Evolutionary conservation across 2,329 filamentous ascomycete genomes (phyloP).

Genomic region (Fusarium ramigenum): DNA sequence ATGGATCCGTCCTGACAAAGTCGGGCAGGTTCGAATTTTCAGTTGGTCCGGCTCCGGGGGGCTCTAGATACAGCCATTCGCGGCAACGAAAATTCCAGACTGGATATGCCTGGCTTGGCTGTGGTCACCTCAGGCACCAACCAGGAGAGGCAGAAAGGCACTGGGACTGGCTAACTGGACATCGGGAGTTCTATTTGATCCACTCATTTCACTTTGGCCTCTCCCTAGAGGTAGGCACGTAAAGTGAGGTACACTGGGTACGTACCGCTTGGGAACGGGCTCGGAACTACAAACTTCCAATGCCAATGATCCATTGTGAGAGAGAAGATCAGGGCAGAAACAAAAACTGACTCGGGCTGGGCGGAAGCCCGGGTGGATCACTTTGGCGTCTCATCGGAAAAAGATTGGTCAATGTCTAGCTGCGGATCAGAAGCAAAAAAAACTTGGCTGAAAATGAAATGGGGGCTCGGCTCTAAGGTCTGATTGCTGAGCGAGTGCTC

Average conservation of each 20-base stretch:
- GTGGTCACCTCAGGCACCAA: constrained; percentile 12
- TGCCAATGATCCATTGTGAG: background rate
- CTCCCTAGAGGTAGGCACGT: background rate
- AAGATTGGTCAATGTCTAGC: constrained; percentile 26
- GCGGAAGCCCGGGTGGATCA: constrained; percentile 26
- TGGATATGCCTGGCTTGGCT: constrained; percentile 5
- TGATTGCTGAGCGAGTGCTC: background rate
- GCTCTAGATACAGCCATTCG: constrained; percentile 2
- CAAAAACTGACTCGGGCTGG: constrained; percentile 32
- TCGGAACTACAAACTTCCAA: constrained; percentile 24
- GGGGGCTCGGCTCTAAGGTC: constrained; percentile 20
- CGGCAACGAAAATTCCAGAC: constrained; percentile 27
- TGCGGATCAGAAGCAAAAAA: constrained; percentile 20
- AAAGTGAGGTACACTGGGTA: background rate
- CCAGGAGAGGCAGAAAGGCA: background rate
- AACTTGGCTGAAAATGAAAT: constrained; percentile 20
- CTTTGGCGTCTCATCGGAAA: background rate
- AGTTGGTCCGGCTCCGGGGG: constrained; percentile 9
- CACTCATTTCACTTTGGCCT: background rate
- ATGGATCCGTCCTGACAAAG: background rate
- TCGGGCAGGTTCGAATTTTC: background rate
- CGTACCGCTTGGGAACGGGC: background rate
- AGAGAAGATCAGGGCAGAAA: background rate
- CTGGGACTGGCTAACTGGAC: background rate
- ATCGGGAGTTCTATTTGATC: background rate